Evolutionary conservation across 2,329 filamentous ascomycete species (phyloP).

Genomic region (Paracamarosporium sp.): DNA sequence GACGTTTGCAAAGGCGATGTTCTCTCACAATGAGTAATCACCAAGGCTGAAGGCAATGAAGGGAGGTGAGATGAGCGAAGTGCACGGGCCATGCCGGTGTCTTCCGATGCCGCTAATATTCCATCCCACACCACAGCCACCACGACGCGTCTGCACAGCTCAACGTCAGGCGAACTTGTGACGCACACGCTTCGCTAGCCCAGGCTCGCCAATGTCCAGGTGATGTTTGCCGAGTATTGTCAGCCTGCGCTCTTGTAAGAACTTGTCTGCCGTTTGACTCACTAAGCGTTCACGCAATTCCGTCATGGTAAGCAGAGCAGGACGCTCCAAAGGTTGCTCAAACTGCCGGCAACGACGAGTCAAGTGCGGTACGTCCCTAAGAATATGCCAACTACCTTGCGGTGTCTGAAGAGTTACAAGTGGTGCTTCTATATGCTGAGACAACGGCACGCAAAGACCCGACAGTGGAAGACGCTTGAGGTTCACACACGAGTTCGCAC

Average conservation of each 20-base stretch:
- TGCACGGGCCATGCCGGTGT: neutral
- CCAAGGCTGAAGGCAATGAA: too few species aligned
- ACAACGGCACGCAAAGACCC: neutral
- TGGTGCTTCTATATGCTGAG: neutral
- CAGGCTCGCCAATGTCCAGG: neutral
- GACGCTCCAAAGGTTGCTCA: constrained; percentile 5
- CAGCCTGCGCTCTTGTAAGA: neutral
- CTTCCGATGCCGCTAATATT: neutral
- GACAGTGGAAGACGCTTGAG: neutral
- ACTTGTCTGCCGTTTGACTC: neutral
- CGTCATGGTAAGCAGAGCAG: constrained; percentile 8
- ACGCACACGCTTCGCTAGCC: neutral
- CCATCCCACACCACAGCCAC: neutral
- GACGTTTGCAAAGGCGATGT: too few species aligned
- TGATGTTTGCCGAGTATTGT: neutral
- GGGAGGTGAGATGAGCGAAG: neutral
- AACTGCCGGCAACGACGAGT: constrained; percentile 6
- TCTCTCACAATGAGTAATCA: too few species aligned
- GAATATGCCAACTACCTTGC: neutral
- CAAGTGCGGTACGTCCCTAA: neutral
- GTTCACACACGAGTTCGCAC: too few species aligned
- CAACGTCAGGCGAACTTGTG: neutral
- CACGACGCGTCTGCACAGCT: neutral
- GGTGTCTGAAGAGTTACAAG: neutral
- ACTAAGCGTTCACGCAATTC: neutral